Base-by-base conservation (phyloP, 2,329 filamentous ascomycete species). In the Aureobasidium sp. region DNA sequence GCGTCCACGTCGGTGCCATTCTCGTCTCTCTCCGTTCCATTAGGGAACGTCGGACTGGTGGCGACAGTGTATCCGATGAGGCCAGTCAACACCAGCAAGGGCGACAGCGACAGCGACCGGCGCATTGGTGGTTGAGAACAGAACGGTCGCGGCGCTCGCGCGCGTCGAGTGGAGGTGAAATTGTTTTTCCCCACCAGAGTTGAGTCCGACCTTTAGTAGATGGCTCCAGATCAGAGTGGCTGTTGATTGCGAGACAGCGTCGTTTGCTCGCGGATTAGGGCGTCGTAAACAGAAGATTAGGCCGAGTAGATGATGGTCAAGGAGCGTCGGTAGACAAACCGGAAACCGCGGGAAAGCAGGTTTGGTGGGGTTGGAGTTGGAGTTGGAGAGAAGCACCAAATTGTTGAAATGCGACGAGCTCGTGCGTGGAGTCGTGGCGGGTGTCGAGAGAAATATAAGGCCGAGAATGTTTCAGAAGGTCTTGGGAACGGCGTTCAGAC, bases 401-500 rank as follows among this genome's bases (percentile, higher is more conserved):
- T 47, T 21, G 23, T 38, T 23, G 37, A 21, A 15, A 38, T 31
- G n/a, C 25, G 19, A 23, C 37, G 37, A 54, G 1, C 17, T 29
- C 37, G 25, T 31, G 27, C 23, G 17, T 25, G 25, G 13, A 45
- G 29, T 17, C 40, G 38, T 43, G 40, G 38, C 17, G 15, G n/a
- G 29, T 31, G 17, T 43, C n/a, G 40, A 45, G 29, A 35, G 38
- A 35, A 57, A n/a, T n/a, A 29, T 45, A 43, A 19, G 53, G 53
- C 38, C 38, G 38, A 57, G 53, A 57, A 19, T 19, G 53, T 35
- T 35, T 57, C 53, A 57, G 25, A 4, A 6, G 17, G 15, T 21
- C 53, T 45, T 55, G 51, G 53, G 53, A 45, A 55, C 38, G 51
- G 37, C 47, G 31, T 42, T n/a, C 37, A 54, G n/a, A 29, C n/a